phyloP scores from a whole-genome alignment of 106 monocot species.

The Xerophyta viscosa region DNA sequence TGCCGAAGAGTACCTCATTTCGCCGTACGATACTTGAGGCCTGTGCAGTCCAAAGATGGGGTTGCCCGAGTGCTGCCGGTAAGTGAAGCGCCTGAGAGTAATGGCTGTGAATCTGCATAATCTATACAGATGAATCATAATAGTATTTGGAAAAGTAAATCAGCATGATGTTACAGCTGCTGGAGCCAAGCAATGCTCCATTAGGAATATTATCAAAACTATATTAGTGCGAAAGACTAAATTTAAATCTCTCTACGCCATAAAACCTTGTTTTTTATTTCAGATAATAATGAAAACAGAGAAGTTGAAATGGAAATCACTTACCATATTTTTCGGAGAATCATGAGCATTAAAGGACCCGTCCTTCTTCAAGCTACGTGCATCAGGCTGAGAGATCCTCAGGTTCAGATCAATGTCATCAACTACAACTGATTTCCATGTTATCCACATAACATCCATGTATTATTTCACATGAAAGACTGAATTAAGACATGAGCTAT shows the following conservation, averaged over 20 bases:
- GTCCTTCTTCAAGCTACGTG: constrained; percentile 17
- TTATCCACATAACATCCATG: neutral
- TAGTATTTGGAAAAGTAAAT: neutral
- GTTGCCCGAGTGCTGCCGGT: constrained; percentile 13
- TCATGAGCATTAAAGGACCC: constrained; percentile 19
- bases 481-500: neutral
- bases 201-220: neutral
- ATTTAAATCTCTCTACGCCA: too few relatives aligned
- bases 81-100: constrained; percentile 25
- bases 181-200: neutral
- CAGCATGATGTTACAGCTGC: neutral
- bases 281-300: too few relatives aligned
- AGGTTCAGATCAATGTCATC: constrained; percentile 55
- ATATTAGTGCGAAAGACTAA: too few relatives aligned
- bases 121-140: neutral
- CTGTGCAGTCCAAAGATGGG: constrained; percentile 17
- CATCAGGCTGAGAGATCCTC: constrained; percentile 62
- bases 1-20: constrained; percentile 26
- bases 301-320: neutral
- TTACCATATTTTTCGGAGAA: constrained; percentile 19
- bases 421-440: constrained; percentile 17
- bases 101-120: constrained; percentile 23
- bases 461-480: neutral
- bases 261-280: too few relatives aligned
- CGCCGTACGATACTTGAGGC: constrained; percentile 16